A percentile compares a stretch with the other conserved stretches of the same genome.
phyloP scores from a whole-genome alignment of 768 basidiomycete species.

The Phaeotremella fagi region DNA sequence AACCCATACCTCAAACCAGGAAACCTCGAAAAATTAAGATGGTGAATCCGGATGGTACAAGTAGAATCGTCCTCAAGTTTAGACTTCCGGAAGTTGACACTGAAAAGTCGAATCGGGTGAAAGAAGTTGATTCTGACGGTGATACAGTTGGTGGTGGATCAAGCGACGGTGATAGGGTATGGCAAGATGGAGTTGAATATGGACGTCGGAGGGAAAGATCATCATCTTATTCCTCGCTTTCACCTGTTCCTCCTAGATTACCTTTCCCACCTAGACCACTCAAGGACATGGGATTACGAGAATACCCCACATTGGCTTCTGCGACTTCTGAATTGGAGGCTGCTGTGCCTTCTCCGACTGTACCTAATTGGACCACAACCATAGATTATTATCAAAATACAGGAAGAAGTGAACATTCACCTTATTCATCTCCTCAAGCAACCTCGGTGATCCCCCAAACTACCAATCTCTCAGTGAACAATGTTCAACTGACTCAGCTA shows the following conservation, averaged over 20 bases:
- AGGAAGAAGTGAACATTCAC: not conserved
- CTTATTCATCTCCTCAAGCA: too few species aligned
- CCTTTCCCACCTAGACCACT: slow-evolving; percentile 16
- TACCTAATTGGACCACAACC: not conserved
- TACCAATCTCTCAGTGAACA: too few species aligned
- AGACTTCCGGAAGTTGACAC: not conserved
- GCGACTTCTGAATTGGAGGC: not conserved
- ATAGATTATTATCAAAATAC: not conserved
- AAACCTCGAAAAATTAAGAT: slow-evolving; percentile 12
- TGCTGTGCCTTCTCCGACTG: not conserved
- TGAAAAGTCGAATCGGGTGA: slow-evolving; percentile 7
- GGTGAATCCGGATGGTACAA: not conserved
- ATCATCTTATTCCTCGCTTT: not conserved
- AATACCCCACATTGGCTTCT: not conserved
- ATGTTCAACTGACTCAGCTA: too few species aligned
- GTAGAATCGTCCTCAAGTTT: slow-evolving; percentile 2
- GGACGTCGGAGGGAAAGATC: not conserved
- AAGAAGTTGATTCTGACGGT: slow-evolving; percentile 41
- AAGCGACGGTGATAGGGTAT: slow-evolving; percentile 14
- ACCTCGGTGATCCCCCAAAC: too few species aligned
- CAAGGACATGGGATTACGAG: not conserved
- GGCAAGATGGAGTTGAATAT: not conserved
- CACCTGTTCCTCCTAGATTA: slow-evolving; percentile 4
- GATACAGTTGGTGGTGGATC: slow-evolving; percentile 36
- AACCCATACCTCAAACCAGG: slow-evolving; percentile 6